These are phyloP conservation scores for Lyophyllum atratum DNA, from an alignment of 768 basidiomycete species.

Conservation along the genomic window DNA sequence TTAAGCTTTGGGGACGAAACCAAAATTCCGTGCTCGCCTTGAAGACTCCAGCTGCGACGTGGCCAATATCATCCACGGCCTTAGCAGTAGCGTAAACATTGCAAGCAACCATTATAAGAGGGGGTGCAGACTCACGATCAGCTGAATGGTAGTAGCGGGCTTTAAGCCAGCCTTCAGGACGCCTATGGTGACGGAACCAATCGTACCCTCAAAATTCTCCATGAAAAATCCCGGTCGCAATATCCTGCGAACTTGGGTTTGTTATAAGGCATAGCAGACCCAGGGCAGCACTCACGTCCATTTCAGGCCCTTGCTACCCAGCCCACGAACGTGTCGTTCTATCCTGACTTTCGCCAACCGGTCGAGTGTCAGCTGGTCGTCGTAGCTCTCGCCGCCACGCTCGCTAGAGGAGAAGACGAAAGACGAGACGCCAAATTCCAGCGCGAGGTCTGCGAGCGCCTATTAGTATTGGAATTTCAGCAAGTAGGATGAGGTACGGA, in stretches of 20 bases:
- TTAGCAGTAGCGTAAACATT: conserved; percentile 3
- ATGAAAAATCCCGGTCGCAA: conserved; percentile 45
- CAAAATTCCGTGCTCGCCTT: conserved; percentile 16
- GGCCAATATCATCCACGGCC: conserved; percentile 36
- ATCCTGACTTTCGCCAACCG: conserved; percentile 37
- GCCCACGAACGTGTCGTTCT: conserved; percentile 33
- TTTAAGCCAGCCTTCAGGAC: conserved; percentile 35
- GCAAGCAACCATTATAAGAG: neutral
- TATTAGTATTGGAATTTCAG: too few relatives aligned
- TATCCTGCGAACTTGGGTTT: conserved; percentile 24
- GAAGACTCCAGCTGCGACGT: conserved; percentile 34
- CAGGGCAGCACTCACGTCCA: conserved; percentile 36
- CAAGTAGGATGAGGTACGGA: neutral
- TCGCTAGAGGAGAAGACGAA: conserved; percentile 41
- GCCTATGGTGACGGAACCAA: conserved; percentile 35
- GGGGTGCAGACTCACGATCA: conserved; percentile 30
- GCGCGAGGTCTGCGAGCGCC: conserved; percentile 36
- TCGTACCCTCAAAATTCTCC: conserved; percentile 42
- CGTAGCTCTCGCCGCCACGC: conserved; percentile 36
- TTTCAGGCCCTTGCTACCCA: conserved; percentile 29
- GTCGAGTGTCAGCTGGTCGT: conserved; percentile 28
- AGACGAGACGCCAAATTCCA: conserved; percentile 34
- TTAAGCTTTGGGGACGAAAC: too few relatives aligned
- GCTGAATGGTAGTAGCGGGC: conserved; percentile 29
- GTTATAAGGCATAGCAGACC: neutral